These are phyloP conservation scores for Heliamphora exappendiculata DNA, from an alignment of 148 eudicot genomes.

Conservation along the genomic window DNA sequence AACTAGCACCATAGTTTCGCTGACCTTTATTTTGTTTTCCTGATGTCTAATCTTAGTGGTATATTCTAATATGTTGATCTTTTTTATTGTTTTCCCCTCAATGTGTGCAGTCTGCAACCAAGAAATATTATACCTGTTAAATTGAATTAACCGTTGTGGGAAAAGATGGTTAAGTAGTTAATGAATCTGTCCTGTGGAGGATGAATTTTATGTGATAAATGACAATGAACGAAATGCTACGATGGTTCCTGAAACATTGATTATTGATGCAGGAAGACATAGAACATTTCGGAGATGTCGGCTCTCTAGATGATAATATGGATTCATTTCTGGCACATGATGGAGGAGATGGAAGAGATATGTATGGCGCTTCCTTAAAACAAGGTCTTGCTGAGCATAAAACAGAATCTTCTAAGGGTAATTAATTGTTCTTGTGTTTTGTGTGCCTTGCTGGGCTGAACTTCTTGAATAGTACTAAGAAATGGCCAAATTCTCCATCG, in stretches of 20 bases:
- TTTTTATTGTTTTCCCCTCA: not conserved
- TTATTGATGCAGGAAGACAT: constrained; percentile 66
- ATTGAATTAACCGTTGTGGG: not conserved
- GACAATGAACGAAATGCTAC: not conserved
- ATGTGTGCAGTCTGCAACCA: not conserved
- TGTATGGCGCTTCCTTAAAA: constrained; percentile 72
- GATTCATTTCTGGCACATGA: constrained; percentile 87
- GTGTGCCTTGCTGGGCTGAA: not conserved
- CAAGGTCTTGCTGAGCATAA: constrained; percentile 75
- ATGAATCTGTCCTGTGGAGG: no score
- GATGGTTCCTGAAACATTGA: constrained; percentile 8
- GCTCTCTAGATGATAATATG: constrained; percentile 85
- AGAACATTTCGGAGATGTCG: constrained; percentile 90
- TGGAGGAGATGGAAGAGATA: constrained; percentile 70
- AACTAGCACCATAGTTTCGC: no score
- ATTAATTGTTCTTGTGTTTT: not conserved
- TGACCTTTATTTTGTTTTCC: no score
- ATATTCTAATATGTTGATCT: not conserved
- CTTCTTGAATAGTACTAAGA: constrained; percentile 1
- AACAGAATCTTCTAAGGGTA: constrained; percentile 80
- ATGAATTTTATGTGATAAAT: not conserved
- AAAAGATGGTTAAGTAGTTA: not conserved
- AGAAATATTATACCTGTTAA: not conserved
- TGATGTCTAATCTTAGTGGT: not conserved
- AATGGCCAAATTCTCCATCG: constrained; percentile 13